phyloP scores from a whole-genome alignment of 345 rosid genomes.

The Populus deltoides region DNA sequence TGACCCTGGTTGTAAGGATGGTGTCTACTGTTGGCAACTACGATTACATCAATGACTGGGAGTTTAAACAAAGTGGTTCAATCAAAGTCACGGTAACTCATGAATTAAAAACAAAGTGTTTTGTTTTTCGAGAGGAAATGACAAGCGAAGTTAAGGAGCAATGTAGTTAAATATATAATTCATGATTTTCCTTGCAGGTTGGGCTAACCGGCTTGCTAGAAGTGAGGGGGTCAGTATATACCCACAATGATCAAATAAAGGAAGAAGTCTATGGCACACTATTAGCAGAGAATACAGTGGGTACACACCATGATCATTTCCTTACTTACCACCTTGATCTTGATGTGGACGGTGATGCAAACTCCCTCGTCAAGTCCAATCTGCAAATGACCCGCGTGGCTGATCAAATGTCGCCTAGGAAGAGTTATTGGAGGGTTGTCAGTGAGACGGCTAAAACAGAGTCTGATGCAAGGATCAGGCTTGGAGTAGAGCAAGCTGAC shows the following conservation, averaged over 20 bases:
- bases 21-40: conserved; percentile 36
- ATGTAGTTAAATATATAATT: not conserved
- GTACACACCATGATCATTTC: conserved; percentile 50
- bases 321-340: conserved; percentile 46
- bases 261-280: conserved; percentile 45
- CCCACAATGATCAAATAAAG: conserved; percentile 34
- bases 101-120: no score
- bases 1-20: conserved; percentile 49
- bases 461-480: conserved; percentile 33
- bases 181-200: conserved; percentile 28
- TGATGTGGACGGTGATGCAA: conserved; percentile 45
- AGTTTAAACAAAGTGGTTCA: conserved; percentile 37
- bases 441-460: conserved; percentile 42
- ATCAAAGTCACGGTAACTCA: conserved; percentile 27
- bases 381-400: conserved; percentile 32
- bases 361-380: conserved; percentile 42
- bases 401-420: conserved; percentile 29
- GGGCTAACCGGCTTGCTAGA: conserved; percentile 53
- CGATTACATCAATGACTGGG: conserved; percentile 26
- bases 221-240: conserved; percentile 34
- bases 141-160: no score
- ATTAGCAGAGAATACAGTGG: conserved; percentile 45
- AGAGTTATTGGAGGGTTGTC: conserved; percentile 44
- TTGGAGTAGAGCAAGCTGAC: conserved; percentile 30
- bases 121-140: no score